Percentiles rank a stretch among this genome's conserved stretches.
Evolutionary conservation across 2,329 filamentous ascomycete species (phyloP).

Genomic region (Fusarium goolgardi): DNA sequence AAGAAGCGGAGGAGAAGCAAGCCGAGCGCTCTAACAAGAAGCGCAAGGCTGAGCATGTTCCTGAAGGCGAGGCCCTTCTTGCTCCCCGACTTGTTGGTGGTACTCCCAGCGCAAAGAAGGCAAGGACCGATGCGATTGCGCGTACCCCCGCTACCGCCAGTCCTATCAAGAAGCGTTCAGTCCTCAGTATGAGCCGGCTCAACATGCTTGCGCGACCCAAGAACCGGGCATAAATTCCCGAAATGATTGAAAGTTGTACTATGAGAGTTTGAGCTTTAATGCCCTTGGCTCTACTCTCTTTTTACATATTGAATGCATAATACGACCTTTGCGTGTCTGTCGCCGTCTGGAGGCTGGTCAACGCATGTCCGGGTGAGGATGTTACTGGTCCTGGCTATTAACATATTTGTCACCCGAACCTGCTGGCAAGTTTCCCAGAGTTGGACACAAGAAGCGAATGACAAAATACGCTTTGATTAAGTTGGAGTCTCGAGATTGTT

Average conservation of each 20-base stretch:
- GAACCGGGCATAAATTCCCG: slow-evolving; percentile 58
- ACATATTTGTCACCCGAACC: slow-evolving; percentile 4
- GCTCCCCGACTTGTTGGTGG: slow-evolving; percentile 59
- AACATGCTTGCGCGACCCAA: slow-evolving; percentile 72
- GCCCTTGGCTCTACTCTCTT: neutral
- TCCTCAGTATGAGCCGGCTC: slow-evolving; percentile 68
- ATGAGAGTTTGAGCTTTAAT: slow-evolving; percentile 1
- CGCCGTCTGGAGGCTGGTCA: slow-evolving; percentile 5
- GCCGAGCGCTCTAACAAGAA: slow-evolving; percentile 68
- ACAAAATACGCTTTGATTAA: slow-evolving; percentile 41
- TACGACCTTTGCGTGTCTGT: slow-evolving; percentile 32
- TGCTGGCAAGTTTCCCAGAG: slow-evolving; percentile 3
- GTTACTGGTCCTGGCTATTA: slow-evolving; percentile 13
- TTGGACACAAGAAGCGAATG: slow-evolving; percentile 31
- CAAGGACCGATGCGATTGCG: slow-evolving; percentile 36
- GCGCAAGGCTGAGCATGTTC: slow-evolving; percentile 61
- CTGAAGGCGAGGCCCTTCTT: slow-evolving; percentile 64
- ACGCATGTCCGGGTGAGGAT: neutral
- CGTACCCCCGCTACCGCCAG: slow-evolving; percentile 51
- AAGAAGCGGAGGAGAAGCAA: slow-evolving; percentile 63
- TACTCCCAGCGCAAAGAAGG: slow-evolving; percentile 55
- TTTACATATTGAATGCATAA: slow-evolving; percentile 37
- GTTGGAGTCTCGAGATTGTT: slow-evolving; percentile 48
- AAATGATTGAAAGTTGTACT: slow-evolving; percentile 1
- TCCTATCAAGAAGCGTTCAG: slow-evolving; percentile 63